Base-by-base conservation (phyloP, 257 asterid genomes). In the Linaria vulgaris region DNA sequence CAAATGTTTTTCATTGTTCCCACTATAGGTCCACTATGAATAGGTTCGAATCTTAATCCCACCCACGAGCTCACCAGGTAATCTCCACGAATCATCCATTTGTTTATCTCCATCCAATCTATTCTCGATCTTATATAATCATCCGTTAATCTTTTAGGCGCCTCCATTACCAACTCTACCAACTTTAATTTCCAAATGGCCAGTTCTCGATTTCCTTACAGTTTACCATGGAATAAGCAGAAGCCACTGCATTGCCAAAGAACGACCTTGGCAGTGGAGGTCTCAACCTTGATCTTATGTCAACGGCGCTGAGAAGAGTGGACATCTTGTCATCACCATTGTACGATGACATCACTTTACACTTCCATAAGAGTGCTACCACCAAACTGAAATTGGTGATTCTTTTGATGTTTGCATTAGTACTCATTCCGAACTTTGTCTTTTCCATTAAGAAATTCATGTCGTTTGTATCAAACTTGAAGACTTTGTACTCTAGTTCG, bases 51-150 rank as follows among this genome's bases (percentile, higher is more conserved):
- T 70, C 98, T 95, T 67, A 91, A 66, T 56, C 81, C 72, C 95
- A 96, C 86, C 98, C 98, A 91, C 0, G 98, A 91, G 0, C 96
- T 86, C 0, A 91, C 57, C 76, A 88, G 49, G 54, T 86, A 82
- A 55, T 91, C 98, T 12, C 96, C 96, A 38, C 83, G 77, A 0
- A 96, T 95, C 12, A 88, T 86, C 59, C 98, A 96, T 11, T 77
- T 86, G 72, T 91, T 55, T 0, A 88, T 27, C 56, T 88, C 95
- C 1, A 95, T 94, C 98, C 98, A 91, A 12, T 91, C 98, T 0
- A 91, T 75, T 13, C 81, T 89, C 0, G 96, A 88, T 30, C 89
- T 50, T 0, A 87, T 92, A 59, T 91, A 91, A 53, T 84, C 96
- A 22, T 86, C 88, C 0, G 73, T 71, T 90, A 91, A 80, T 31